These are phyloP conservation scores for Stephanodiscus triporus DNA, from an alignment of 108 stramenopile genomes.

Conservation along the genomic window DNA sequence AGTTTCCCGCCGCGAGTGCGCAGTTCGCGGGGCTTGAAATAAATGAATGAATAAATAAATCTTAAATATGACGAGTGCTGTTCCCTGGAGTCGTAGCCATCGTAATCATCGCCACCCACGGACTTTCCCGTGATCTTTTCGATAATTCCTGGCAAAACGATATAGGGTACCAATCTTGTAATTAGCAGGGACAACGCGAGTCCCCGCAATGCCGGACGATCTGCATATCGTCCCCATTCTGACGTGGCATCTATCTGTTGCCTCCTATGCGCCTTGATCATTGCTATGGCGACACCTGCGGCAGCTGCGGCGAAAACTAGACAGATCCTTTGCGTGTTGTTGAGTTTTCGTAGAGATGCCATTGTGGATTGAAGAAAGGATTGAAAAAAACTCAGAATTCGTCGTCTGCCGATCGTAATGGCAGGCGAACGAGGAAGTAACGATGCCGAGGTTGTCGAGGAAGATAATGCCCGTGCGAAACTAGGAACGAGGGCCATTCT, in stretches of 20 bases:
- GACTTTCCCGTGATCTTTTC: constrained; percentile 37
- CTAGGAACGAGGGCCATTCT: not conserved
- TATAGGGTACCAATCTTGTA: constrained; percentile 29
- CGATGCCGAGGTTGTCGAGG: not conserved
- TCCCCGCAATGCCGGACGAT: constrained; percentile 71
- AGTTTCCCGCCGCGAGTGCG: constrained; percentile 46
- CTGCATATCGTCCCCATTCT: constrained; percentile 85
- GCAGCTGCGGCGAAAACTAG: not conserved
- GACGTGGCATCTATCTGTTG: constrained; percentile 74
- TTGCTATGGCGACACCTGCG: constrained; percentile 11
- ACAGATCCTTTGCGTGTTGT: not conserved
- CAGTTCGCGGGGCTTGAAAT: constrained; percentile 33
- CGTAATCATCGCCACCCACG: constrained; percentile 8
- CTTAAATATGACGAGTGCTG: constrained; percentile 26
- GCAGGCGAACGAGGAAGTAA: not conserved
- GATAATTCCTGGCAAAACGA: constrained; percentile 15
- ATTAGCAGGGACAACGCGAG: constrained; percentile 56
- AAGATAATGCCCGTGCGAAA: constrained; percentile 13
- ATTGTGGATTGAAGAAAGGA: constrained; percentile 5
- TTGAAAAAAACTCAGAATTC: not conserved
- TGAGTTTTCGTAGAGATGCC: constrained; percentile 2
- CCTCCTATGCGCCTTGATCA: constrained; percentile 30
- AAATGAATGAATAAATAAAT: no score
- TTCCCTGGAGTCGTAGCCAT: constrained; percentile 5
- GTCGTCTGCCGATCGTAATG: constrained; percentile 10